These are phyloP conservation scores for Fragilaria crotonensis DNA, from an alignment of 108 stramenopile genomes.

Conservation along the genomic window DNA sequence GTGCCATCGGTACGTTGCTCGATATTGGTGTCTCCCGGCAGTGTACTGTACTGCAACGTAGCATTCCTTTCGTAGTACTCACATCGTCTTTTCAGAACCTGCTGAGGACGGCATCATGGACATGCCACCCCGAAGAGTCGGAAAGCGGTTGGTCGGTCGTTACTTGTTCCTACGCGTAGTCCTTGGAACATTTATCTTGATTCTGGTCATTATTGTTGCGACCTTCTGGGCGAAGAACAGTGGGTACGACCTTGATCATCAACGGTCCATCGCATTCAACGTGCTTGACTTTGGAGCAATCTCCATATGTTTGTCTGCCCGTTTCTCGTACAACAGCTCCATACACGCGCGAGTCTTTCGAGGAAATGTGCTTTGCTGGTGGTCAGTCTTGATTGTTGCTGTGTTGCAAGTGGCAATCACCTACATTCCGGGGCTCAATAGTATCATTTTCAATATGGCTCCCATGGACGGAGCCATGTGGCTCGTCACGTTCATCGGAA, in stretches of 20 bases:
- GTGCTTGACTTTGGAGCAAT: slow-evolving; percentile 70
- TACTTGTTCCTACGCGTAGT: slow-evolving; percentile 74
- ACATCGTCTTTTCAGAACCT: too few relatives aligned
- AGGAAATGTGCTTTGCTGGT: slow-evolving; percentile 44
- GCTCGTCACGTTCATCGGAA: slow-evolving; percentile 37
- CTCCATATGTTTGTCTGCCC: slow-evolving; percentile 60
- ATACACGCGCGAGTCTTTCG: slow-evolving; percentile 46
- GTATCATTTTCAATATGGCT: slow-evolving; percentile 58
- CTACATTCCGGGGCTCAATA: slow-evolving; percentile 71
- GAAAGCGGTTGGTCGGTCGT: slow-evolving; percentile 84
- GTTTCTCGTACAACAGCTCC: slow-evolving; percentile 60
- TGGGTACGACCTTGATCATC: slow-evolving; percentile 8
- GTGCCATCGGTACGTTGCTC: slow-evolving; percentile 43
- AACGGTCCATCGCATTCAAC: slow-evolving; percentile 60
- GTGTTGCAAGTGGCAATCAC: slow-evolving; percentile 61
- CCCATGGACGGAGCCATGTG: slow-evolving; percentile 63
- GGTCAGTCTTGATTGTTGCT: slow-evolving; percentile 39
- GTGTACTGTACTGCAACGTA: neutral
- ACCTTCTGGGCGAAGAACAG: slow-evolving; percentile 27
- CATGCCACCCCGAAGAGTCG: slow-evolving; percentile 72
- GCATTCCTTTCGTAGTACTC: too few relatives aligned
- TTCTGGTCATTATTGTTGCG: slow-evolving; percentile 42
- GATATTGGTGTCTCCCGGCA: neutral
- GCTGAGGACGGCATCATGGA: slow-evolving; percentile 79
- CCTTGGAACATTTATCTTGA: slow-evolving; percentile 51